These are phyloP conservation scores for Patellifolia procumbens DNA, from an alignment of 179 eudicot species.

Conservation along the genomic window DNA sequence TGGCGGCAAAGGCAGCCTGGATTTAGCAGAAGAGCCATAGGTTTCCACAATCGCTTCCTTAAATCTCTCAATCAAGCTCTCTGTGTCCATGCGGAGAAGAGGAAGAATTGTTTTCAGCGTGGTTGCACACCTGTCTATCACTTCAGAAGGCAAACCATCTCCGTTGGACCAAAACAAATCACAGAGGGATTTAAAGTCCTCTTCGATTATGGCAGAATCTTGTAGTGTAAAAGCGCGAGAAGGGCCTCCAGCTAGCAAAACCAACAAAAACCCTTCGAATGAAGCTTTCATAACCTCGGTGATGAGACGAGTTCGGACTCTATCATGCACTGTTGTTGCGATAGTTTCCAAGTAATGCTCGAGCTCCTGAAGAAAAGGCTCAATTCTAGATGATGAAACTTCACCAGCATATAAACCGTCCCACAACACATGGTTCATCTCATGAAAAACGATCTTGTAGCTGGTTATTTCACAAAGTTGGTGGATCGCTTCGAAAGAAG, in stretches of 20 bases:
- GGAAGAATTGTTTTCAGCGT: conserved; percentile 55
- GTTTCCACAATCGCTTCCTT: conserved; percentile 30
- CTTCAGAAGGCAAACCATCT: conserved; percentile 80
- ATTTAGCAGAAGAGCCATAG: conserved; percentile 52
- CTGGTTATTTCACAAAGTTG: conserved; percentile 70
- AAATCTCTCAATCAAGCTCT: conserved; percentile 63
- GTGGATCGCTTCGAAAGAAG: conserved; percentile 68
- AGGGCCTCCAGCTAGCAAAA: conserved; percentile 94
- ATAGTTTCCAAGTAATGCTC: conserved; percentile 64
- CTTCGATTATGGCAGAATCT: conserved; percentile 58
- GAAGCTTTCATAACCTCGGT: conserved; percentile 88
- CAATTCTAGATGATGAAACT: conserved; percentile 61
- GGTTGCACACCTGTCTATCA: conserved; percentile 56
- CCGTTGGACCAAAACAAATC: conserved; percentile 92
- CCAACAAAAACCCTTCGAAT: conserved; percentile 78
- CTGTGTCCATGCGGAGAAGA: conserved; percentile 51
- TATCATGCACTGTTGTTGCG: conserved; percentile 73
- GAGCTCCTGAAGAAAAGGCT: conserved; percentile 71
- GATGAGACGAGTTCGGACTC: conserved; percentile 75
- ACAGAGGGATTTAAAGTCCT: conserved; percentile 67
- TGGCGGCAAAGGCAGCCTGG: conserved; percentile 75
- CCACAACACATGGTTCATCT: conserved; percentile 67
- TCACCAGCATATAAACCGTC: conserved; percentile 74
- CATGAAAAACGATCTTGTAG: conserved; percentile 65
- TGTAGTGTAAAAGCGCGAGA: conserved; percentile 60